Evolutionary conservation across 768 basidiomycete genomes (phyloP).

Genomic region (Dentipellis sp.): DNA sequence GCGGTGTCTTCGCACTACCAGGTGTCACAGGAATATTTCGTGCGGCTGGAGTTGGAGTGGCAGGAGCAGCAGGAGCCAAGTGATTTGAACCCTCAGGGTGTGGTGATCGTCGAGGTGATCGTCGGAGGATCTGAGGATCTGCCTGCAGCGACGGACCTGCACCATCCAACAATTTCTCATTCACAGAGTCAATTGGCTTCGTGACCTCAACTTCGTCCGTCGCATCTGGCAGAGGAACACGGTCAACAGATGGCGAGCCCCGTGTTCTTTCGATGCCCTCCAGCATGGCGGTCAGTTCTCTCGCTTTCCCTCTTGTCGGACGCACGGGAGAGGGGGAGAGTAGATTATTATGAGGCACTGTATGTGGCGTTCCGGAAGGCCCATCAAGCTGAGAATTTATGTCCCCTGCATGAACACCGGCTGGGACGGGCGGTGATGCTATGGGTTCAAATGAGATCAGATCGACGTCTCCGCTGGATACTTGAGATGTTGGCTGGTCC

Average conservation of each 20-base stretch:
- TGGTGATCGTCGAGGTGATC: background rate
- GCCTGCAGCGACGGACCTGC: background rate
- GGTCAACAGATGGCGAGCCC: too few relatives aligned
- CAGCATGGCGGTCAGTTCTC: background rate
- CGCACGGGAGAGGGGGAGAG: background rate
- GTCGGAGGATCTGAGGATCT: background rate
- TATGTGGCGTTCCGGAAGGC: too few relatives aligned
- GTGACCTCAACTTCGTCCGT: too few relatives aligned
- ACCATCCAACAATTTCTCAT: background rate
- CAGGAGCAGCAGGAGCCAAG: background rate
- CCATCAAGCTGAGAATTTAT: too few relatives aligned
- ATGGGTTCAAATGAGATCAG: constrained; percentile 1
- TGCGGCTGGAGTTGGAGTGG: background rate
- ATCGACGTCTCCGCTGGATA: background rate
- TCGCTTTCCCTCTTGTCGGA: background rate
- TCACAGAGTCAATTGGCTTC: background rate
- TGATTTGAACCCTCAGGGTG: background rate
- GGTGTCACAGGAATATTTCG: background rate
- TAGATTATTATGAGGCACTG: background rate
- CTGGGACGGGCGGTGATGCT: too few relatives aligned
- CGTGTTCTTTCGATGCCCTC: too few relatives aligned
- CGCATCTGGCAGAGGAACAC: too few relatives aligned
- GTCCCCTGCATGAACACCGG: too few relatives aligned
- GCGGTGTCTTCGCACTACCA: background rate
- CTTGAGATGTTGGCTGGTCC: too few relatives aligned